Percentiles rank a stretch among this genome's conserved stretches.
Evolutionary conservation across 129 eudicot genomes (phyloP).

Genomic region (Pulicaria dysenterica): DNA sequence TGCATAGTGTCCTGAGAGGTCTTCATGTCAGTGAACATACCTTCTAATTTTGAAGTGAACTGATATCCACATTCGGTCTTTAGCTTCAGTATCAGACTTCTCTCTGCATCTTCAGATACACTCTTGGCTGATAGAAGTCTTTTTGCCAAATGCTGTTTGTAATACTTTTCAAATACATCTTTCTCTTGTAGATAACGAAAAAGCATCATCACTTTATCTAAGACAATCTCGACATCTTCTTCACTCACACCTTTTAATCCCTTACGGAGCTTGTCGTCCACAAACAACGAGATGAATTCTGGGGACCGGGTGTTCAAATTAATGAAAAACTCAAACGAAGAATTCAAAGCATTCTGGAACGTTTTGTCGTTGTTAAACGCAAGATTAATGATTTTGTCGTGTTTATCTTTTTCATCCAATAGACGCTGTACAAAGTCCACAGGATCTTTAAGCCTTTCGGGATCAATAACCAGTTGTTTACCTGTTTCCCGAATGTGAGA

Average conservation of each 20-base stretch:
- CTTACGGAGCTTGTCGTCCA: constrained; percentile 59
- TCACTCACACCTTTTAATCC: constrained; percentile 65
- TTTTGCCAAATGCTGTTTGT: constrained; percentile 63
- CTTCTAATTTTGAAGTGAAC: constrained; percentile 61
- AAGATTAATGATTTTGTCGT: constrained; percentile 49
- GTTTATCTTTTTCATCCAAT: constrained; percentile 60
- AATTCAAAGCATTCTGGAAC: constrained; percentile 67
- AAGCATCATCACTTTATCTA: constrained; percentile 69
- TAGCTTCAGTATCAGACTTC: constrained; percentile 54
- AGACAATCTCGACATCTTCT: constrained; percentile 51
- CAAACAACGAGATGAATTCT: constrained; percentile 68
- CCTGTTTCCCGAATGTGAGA: constrained; percentile 66
- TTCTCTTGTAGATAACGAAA: constrained; percentile 65
- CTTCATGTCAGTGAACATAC: constrained; percentile 67
- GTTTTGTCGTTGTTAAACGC: constrained; percentile 62
- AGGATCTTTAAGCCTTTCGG: constrained; percentile 62
- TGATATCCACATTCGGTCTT: constrained; percentile 69
- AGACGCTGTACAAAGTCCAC: constrained; percentile 68
- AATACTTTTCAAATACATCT: constrained; percentile 61
- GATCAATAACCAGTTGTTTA: constrained; percentile 63
- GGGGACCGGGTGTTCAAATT: constrained; percentile 63
- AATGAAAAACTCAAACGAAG: constrained; percentile 62
- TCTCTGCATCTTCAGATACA: constrained; percentile 58
- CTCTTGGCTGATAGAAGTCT: constrained; percentile 52
- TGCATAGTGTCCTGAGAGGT: constrained; percentile 66